Evolutionary conservation across 139 green algal genomes (phyloP).

Genomic region (Dunaliella primolecta): DNA sequence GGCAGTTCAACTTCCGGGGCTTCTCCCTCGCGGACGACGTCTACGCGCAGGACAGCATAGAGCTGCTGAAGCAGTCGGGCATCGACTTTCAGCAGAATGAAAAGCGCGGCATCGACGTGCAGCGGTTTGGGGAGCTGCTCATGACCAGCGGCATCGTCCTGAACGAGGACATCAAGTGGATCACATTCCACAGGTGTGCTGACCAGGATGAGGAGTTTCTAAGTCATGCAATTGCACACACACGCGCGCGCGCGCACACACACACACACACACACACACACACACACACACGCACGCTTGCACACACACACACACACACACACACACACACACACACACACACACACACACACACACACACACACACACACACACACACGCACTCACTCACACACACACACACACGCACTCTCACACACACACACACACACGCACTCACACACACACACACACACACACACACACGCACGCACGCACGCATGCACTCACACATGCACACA

Average conservation of each 20-base stretch:
- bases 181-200: slow-evolving; percentile 49
- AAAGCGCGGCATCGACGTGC: slow-evolving; percentile 86
- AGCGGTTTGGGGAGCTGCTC: slow-evolving; percentile 93
- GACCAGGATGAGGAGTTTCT: neutral
- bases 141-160: slow-evolving; percentile 95
- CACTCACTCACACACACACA: no score
- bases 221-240: neutral
- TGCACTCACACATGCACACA: neutral
- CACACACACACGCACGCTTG: neutral
- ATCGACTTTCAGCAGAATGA: slow-evolving; percentile 95
- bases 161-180: slow-evolving; percentile 82
- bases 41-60: slow-evolving; percentile 95
- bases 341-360: neutral
- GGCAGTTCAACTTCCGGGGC: slow-evolving; percentile 99
- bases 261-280: neutral
- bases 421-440: neutral
- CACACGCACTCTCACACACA: neutral
- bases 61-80: slow-evolving; percentile 91
- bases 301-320: neutral
- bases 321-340: neutral
- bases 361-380: no score
- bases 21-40: slow-evolving; percentile 93
- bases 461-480: neutral
- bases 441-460: neutral
- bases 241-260: neutral